Base-by-base conservation (phyloP, 2,329 filamentous ascomycete genomes). In the Sphaceloma murrayae region DNA sequence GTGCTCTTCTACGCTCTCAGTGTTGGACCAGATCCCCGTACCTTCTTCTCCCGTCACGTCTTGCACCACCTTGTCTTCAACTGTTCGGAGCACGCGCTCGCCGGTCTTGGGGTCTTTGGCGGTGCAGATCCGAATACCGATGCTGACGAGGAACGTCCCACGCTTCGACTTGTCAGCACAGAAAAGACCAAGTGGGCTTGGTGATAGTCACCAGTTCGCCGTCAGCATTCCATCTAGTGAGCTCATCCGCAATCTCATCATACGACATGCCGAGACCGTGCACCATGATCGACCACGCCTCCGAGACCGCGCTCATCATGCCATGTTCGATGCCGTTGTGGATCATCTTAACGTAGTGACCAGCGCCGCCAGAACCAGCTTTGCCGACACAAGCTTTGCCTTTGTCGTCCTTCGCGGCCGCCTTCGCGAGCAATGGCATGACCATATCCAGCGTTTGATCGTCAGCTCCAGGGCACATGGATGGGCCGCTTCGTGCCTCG, bases 341-440 rank as follows among this genome's bases (percentile, higher is more conserved):
- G 3, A 83, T 70, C 78, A 84, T 85, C 64, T 85, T 85, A 30
- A 83, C 77, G 54, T 79, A 85, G 57, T 85, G 80, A 0, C 80
- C 80, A 1, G 74, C 70, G 1, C 80, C 79, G 0, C 74, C 74
- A 2, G 73, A 71, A 0, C 80, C 80, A 34, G 80, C 68, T 18
- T 69, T 66, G 0, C 64, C 72, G 0, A 80, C 76, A 52, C 79
- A 84, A 1, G 78, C 69, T 8, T 66, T 69, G 1, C 75, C 75
- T 3, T 73, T 63, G 26, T 63, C 62, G 45, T 79, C 77, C 53
- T 79, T 81, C 1, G 79, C 79, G 0, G 79, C 73, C 34, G 82
- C 70, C 30, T 67, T 71, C 49, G 73, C 61, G 1, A 84, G 61
- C 9, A 83, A 62, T 1, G 80, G 79, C 50, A 84, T 64, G 0